These are phyloP conservation scores for Sugiyamaella japonica DNA, from an alignment of 1,139 yeast genomes.

Conservation along the genomic window DNA sequence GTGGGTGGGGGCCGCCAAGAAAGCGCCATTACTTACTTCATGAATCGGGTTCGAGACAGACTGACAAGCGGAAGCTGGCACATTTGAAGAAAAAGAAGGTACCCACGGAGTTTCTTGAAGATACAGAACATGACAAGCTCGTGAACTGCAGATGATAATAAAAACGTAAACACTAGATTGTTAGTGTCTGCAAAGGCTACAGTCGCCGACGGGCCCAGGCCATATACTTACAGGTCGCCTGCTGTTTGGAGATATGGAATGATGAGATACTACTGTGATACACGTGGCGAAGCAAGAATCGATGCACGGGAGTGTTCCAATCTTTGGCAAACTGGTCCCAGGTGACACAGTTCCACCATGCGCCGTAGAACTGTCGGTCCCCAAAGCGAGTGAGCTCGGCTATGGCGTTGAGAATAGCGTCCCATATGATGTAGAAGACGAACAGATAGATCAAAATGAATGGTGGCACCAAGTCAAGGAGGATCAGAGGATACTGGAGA, in stretches of 20 bases:
- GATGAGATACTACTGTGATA: conserved; percentile 88
- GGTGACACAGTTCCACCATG: conserved; percentile 96
- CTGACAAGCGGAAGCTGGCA: conserved; percentile 53
- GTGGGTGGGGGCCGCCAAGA: too few species aligned
- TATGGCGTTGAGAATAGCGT: conserved; percentile 79
- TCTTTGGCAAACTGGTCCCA: conserved; percentile 94
- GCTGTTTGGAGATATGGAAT: conserved; percentile 58
- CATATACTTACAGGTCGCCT: conserved; percentile 52
- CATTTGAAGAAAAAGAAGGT: conserved; percentile 80
- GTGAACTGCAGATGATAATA: conserved; percentile 79
- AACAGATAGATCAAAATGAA: conserved; percentile 72
- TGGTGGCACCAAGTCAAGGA: conserved; percentile 78
- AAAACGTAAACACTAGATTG: conserved; percentile 60
- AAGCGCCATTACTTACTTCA: conserved; percentile 40
- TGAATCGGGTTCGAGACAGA: conserved; percentile 39
- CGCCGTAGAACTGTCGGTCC: conserved; percentile 89
- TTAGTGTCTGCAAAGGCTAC: not conserved
- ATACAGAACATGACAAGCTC: conserved; percentile 91
- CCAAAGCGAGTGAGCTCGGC: conserved; percentile 87
- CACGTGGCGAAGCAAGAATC: conserved; percentile 85
- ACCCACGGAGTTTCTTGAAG: conserved; percentile 77
- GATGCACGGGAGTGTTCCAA: conserved; percentile 97
- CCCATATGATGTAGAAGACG: conserved; percentile 91
- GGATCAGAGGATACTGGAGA: conserved; percentile 56
- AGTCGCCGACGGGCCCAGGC: not conserved